Evolutionary conservation across 2,329 filamentous ascomycete genomes (phyloP), one percentile per base, ranked within the genome.

Genomic region (Coleophoma cylindrospora): DNA sequence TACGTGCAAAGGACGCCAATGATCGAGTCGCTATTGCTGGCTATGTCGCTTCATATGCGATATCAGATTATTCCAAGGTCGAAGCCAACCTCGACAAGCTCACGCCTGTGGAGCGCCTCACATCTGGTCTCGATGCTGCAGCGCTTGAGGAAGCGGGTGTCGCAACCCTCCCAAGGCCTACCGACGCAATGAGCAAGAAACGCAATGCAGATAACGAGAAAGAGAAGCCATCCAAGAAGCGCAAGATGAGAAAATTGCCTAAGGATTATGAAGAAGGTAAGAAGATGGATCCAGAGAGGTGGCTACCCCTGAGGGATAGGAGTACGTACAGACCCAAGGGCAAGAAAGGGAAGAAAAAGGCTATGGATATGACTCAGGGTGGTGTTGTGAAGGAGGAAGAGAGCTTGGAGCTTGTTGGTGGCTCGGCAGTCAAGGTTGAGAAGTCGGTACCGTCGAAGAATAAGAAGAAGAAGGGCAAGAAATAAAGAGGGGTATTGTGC

Each of bases 281-380:
- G 74, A 84, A 83, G 57, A 80, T 89, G 34, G 94, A 99, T 67
- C 85, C 90, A 0, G 94, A 99, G 70, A 79, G 94, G 55, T 99
- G 94, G 94, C 71, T 99, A 53, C 92, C 94, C 12, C 75, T 97
- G 62, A 84, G 87, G 47, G 94, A 99, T 66, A 80, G 94, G 50
- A 94, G 88, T 60, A 88, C 83, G 38, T 99, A 96, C 70, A 77
- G 87, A 44, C 91, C 91, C 8, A 96, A 94, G 73, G 91, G 91
- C 6, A 91, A 87, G 74, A 95, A 96, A 77, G 89, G 89, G 49
- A 92, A 90, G 77, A 86, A 91, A 77, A 87, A 86, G 71, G 84
- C 83, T 4, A 75, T 78, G 54, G 87, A 89, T 58, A 74, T 85
- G 38, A 96, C 89, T 9, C 94, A 97, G 67, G 94, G 94, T 53